Conservation (phyloP, 2,329 filamentous ascomycete genomes). For the Colletotrichum sp. region DNA sequence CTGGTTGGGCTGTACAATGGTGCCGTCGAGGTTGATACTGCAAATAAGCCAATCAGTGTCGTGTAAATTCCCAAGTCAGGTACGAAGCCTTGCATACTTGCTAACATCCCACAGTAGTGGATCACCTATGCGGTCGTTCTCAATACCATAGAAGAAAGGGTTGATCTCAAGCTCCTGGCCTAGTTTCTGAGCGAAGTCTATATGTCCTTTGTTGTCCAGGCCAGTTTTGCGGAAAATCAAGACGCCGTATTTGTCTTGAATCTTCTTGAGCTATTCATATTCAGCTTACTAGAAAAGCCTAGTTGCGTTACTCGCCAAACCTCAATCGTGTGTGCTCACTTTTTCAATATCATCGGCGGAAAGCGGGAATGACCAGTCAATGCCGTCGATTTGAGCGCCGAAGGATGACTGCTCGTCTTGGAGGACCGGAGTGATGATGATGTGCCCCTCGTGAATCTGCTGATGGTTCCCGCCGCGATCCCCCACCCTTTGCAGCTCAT, state of each 20-base stretch:
- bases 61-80: not conserved
- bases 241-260: not conserved
- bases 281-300: not conserved
- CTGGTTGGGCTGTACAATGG: not conserved
- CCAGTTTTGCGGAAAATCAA: not conserved
- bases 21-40: not conserved
- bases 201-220: not conserved
- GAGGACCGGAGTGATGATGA: not conserved
- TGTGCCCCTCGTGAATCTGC: not conserved
- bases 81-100: not conserved
- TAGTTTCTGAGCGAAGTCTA: not conserved
- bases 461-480: not conserved
- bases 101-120: not conserved
- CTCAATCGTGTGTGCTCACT: not conserved
- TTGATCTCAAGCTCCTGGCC: not conserved
- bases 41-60: not conserved
- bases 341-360: not conserved
- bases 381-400: not conserved
- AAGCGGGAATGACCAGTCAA: not conserved
- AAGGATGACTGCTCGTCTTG: not conserved
- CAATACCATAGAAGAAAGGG: not conserved
- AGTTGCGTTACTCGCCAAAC: not conserved
- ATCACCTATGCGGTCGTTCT: not conserved
- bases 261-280: not conserved
- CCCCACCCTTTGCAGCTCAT: not conserved